Base-by-base conservation (phyloP, 345 rosid species). In the Gossypium mustelinum region DNA sequence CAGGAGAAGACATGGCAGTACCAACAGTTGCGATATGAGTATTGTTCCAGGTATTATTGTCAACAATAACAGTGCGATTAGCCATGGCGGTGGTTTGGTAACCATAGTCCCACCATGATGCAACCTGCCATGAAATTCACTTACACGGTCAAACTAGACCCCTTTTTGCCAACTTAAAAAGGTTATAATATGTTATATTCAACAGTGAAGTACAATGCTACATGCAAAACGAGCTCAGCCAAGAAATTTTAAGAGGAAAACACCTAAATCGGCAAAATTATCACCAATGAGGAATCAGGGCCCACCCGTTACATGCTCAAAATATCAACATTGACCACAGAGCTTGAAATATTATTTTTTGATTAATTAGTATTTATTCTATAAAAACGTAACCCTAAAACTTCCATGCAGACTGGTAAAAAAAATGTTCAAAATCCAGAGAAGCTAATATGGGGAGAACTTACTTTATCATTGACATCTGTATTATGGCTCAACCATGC, bases 101-200 rank as follows among this genome's bases (percentile, higher is more conserved):
- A 75, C 99, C 99, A 63, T 93, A 95, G 86, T 95, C 99, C 98
- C 99, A 95, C 99, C 99, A 95, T 57, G 99, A 95, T 73, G 99
- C 99, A 80, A 95, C 99, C 99, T 95, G 86, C 76, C 77, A 59
- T 45, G 76, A 79, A 50, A 47, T 47, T 68, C 56, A 48, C 7
- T 68, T 67, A 12, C 71, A 67, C 29, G 12, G 55, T 45, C 18
- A 68, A 64, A 24, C 72, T 24, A 9, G 16, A 68, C 41, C 2
- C 11, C 1, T 47, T 67, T 68, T 45, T 6, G 11, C n/a, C 27
- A 22, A 67, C 34, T 20, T 11, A 67, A 45, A 2, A 2, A 45
- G 39, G 71, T 22, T 67, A 20, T 4, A 20, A 67, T 67, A 45
- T 2, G 2, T 22, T 20, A 67, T 20, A 45, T 20, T 45, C 5